Percentiles rank a stretch among this genome's conserved stretches.
phyloP scores from a whole-genome alignment of 1,284 basidiomycete species.

The Trichosporon asahii region DNA sequence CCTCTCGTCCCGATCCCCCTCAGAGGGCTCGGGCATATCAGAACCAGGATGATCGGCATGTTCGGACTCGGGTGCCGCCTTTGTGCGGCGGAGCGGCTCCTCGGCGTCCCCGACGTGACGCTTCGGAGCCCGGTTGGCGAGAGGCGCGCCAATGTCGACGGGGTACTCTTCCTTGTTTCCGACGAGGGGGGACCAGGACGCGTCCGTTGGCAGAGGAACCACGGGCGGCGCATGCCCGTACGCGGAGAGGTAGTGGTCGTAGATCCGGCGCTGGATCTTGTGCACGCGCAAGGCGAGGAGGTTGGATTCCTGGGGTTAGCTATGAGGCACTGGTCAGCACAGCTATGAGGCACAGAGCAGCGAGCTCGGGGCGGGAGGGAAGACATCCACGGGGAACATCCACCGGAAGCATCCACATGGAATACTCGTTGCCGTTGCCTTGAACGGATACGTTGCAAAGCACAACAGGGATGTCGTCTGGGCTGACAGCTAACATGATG shows the following conservation, averaged over 20 bases:
- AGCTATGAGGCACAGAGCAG: too few relatives aligned
- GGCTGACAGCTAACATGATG: too few relatives aligned
- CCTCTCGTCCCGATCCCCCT: neutral
- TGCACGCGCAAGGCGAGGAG: slow-evolving; percentile 25
- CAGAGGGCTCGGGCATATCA: neutral
- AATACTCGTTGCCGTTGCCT: too few relatives aligned
- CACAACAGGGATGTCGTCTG: too few relatives aligned
- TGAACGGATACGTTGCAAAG: too few relatives aligned
- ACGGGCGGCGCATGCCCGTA: slow-evolving; percentile 18
- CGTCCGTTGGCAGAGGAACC: slow-evolving; percentile 18
- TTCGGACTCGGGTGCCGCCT: neutral
- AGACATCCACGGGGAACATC: too few relatives aligned
- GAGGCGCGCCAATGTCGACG: slow-evolving; percentile 15
- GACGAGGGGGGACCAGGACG: slow-evolving; percentile 24
- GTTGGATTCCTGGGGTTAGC: slow-evolving; percentile 27
- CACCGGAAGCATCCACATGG: too few relatives aligned
- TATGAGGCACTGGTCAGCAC: too few relatives aligned
- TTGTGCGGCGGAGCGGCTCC: neutral
- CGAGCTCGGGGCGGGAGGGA: too few relatives aligned
- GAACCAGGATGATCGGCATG: neutral
- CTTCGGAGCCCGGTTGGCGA: neutral
- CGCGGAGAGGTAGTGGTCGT: slow-evolving; percentile 21
- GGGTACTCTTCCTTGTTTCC: slow-evolving; percentile 19
- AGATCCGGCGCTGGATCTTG: slow-evolving; percentile 26
- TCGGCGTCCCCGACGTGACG: neutral